Evolutionary conservation across 2,329 filamentous ascomycete species (phyloP).

Genomic region (Monosporascus cannonballus): DNA sequence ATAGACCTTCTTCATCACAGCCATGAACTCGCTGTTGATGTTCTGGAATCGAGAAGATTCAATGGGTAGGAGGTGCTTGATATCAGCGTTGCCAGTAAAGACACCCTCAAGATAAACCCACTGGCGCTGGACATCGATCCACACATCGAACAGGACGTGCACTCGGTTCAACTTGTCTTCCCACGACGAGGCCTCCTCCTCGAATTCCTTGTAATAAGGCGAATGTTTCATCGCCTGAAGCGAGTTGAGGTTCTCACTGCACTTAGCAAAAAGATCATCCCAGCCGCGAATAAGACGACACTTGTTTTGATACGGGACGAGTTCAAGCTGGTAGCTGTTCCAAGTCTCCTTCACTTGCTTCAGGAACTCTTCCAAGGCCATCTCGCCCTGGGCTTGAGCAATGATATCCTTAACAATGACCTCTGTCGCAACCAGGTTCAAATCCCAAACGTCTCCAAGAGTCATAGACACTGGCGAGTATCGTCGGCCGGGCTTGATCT

Average conservation of each 20-base stretch:
- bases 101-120: constrained; percentile 99
- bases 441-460: constrained; percentile 97
- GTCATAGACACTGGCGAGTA: constrained; percentile 94
- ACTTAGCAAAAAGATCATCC: constrained; percentile 97
- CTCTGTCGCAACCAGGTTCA: constrained; percentile 85
- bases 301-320: constrained; percentile 97
- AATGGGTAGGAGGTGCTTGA: constrained; percentile 94
- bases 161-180: constrained; percentile 97
- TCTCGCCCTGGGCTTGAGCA: constrained; percentile 91
- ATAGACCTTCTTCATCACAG: constrained; percentile 99
- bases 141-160: constrained; percentile 96
- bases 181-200: constrained; percentile 94
- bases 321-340: constrained; percentile 89
- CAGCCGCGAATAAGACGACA: constrained; percentile 95
- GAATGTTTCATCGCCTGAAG: constrained; percentile 98
- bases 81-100: constrained; percentile 97
- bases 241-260: constrained; percentile 95
- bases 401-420: constrained; percentile 88
- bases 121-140: constrained; percentile 99
- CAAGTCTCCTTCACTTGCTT: constrained; percentile 95
- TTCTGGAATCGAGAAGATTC: constrained; percentile 97
- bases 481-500: constrained; percentile 83
- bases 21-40: constrained; percentile 97
- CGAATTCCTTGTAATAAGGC: constrained; percentile 98
- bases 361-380: constrained; percentile 96